Evolutionary conservation across 805 yeast species (phyloP).

Genomic region (Wickerhamomyces mucosus): DNA sequence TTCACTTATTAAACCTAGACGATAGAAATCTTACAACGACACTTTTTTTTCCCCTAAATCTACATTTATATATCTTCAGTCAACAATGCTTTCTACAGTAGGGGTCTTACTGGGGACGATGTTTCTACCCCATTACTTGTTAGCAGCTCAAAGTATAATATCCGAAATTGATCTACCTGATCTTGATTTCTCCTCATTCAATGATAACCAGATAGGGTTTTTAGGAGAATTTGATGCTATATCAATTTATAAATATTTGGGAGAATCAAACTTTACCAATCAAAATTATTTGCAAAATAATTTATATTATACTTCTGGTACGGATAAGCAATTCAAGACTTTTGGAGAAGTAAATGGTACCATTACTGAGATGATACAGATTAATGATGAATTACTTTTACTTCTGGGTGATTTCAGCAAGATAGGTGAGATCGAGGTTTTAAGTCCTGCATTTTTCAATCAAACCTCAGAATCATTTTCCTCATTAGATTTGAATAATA

Average conservation of each 20-base stretch:
- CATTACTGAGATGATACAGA: constrained; percentile 18
- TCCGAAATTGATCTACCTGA: constrained; percentile 8
- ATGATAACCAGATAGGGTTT: constrained; percentile 13
- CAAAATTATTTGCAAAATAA: constrained; percentile 13
- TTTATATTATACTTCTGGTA: constrained; percentile 11
- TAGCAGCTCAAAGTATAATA: no score
- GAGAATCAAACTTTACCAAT: constrained; percentile 24
- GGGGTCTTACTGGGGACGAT: no score
- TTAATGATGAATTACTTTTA: constrained; percentile 24
- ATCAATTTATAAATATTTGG: constrained; percentile 24
- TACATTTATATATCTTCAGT: no score
- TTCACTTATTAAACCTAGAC: no score
- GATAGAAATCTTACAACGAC: no score
- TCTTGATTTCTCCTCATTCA: constrained; percentile 15
- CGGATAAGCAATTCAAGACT: constrained; percentile 9
- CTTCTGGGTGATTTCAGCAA: constrained; percentile 18
- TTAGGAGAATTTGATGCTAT: constrained; percentile 30
- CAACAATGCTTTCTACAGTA: no score
- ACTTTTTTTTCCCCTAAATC: no score
- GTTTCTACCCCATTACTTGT: no score
- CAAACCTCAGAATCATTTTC: constrained; percentile 18
- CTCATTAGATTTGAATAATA: constrained; percentile 17
- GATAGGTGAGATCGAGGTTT: constrained; percentile 15
- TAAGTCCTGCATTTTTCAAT: constrained; percentile 26
- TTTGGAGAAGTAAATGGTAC: constrained; percentile 15